Evolutionary conservation across 345 rosid genomes (phyloP).

Genomic region (Lenwebbia sp.): DNA sequence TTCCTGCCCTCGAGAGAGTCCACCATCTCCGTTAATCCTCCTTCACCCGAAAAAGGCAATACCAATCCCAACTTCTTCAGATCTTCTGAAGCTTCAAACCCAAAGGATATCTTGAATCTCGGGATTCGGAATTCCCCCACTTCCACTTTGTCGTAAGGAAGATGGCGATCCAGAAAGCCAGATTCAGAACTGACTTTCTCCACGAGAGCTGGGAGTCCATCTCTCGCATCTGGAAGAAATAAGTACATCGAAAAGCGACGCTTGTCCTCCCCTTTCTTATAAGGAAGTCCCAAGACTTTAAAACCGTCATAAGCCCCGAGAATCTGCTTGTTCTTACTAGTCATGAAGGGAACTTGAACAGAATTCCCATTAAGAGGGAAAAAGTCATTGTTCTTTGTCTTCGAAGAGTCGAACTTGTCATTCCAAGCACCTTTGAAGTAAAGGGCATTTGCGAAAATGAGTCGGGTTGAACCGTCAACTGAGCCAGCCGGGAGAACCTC

Average conservation of each 20-base stretch:
- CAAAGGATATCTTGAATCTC: slow-evolving; percentile 6
- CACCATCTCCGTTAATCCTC: slow-evolving; percentile 5
- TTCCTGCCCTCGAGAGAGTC: neutral
- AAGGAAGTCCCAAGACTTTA: slow-evolving; percentile 69
- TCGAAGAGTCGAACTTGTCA: slow-evolving; percentile 44
- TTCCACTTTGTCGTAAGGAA: slow-evolving; percentile 1
- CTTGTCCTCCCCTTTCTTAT: slow-evolving; percentile 57
- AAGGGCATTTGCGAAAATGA: slow-evolving; percentile 66
- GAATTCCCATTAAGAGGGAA: slow-evolving; percentile 42
- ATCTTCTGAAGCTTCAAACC: slow-evolving; percentile 3
- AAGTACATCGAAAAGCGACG: slow-evolving; percentile 64
- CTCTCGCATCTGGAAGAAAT: slow-evolving; percentile 47
- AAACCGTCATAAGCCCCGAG: slow-evolving; percentile 40
- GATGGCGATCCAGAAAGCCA: slow-evolving; percentile 4
- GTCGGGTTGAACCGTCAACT: slow-evolving; percentile 37
- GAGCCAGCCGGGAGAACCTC: slow-evolving; percentile 65
- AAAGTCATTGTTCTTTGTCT: slow-evolving; percentile 50
- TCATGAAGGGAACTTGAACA: slow-evolving; percentile 63
- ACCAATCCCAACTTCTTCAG: slow-evolving; percentile 5
- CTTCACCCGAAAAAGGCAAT: neutral
- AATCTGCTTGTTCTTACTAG: slow-evolving; percentile 51
- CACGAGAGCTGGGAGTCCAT: slow-evolving; percentile 1
- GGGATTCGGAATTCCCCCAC: slow-evolving; percentile 4
- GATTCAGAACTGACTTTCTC: slow-evolving; percentile 5
- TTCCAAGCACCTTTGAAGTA: slow-evolving; percentile 83